These are phyloP conservation scores for Myxozyma geophila DNA, from an alignment of 805 yeast species.

Conservation along the genomic window DNA sequence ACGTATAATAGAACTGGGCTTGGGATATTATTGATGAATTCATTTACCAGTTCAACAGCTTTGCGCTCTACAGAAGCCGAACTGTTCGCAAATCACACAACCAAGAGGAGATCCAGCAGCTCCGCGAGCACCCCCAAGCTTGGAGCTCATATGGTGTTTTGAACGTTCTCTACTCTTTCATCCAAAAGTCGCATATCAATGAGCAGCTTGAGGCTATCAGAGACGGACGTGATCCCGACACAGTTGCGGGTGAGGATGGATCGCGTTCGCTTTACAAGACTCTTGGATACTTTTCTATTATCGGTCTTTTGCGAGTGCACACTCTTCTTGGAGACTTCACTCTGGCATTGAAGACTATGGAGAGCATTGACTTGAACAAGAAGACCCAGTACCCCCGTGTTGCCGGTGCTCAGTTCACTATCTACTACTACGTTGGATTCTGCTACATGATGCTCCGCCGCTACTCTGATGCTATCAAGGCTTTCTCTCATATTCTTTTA, in stretches of 20 bases:
- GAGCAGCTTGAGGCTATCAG: constrained; percentile 49
- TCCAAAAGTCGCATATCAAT: constrained; percentile 49
- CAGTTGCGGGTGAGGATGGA: constrained; percentile 53
- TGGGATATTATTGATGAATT: constrained; percentile 61
- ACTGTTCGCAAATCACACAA: constrained; percentile 44
- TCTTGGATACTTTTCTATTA: constrained; percentile 55
- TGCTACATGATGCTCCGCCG: constrained; percentile 57
- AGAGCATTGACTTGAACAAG: constrained; percentile 53
- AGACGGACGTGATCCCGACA: constrained; percentile 43
- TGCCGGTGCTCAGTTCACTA: constrained; percentile 56
- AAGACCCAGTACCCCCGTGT: constrained; percentile 54
- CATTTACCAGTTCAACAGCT: constrained; percentile 56
- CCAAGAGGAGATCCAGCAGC: constrained; percentile 47
- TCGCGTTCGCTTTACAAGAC: constrained; percentile 51
- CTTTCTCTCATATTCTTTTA: constrained; percentile 53
- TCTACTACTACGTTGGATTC: constrained; percentile 58
- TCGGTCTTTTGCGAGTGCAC: constrained; percentile 57
- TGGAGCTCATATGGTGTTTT: constrained; percentile 56
- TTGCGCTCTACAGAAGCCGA: constrained; percentile 50
- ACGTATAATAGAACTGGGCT: constrained; percentile 47
- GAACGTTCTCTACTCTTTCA: constrained; percentile 54
- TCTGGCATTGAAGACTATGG: constrained; percentile 55
- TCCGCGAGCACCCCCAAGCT: constrained; percentile 49
- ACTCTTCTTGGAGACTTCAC: constrained; percentile 56
- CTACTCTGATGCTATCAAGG: constrained; percentile 56